Evolutionary conservation across 1,284 basidiomycete genomes (phyloP).

Genomic region (Cryptococcus maquisensis): DNA sequence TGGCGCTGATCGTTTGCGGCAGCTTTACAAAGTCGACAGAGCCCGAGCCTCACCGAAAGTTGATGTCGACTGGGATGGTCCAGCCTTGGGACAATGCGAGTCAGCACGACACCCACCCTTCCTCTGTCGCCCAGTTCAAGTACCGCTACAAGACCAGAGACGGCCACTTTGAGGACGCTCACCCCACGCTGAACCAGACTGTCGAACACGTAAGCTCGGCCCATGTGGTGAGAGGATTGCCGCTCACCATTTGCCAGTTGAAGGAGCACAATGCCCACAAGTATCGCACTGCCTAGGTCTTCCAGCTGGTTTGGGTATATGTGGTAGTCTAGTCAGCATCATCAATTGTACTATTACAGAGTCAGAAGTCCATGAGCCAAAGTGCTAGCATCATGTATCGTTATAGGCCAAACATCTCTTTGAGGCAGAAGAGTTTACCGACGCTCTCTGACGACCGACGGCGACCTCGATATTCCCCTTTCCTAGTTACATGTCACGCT

Average conservation of each 20-base stretch:
- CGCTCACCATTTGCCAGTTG: conserved; percentile 8
- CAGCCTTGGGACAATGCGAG: conserved; percentile 42
- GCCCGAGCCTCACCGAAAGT: conserved; percentile 28
- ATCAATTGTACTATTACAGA: not conserved
- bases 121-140: conserved; percentile 46
- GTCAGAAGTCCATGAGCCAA: not conserved
- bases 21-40: conserved; percentile 41
- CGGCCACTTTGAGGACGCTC: conserved; percentile 44
- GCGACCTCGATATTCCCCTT: too few relatives aligned
- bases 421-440: too few relatives aligned
- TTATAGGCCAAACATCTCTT: not conserved
- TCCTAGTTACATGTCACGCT: too few relatives aligned
- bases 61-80: conserved; percentile 34
- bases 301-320: not conserved
- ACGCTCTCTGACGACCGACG: too few relatives aligned
- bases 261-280: conserved; percentile 17
- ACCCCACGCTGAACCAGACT: conserved; percentile 39
- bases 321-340: too few relatives aligned
- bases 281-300: conserved; percentile 11
- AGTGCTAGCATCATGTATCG: not conserved
- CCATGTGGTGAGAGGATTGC: not conserved
- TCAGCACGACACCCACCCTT: conserved; percentile 41
- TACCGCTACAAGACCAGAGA: conserved; percentile 48
- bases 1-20: not conserved
- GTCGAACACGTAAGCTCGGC: conserved; percentile 28